These are phyloP conservation scores for Staphylotrichum longicolle DNA, from an alignment of 495 filamentous ascomycete species.

Conservation along the genomic window DNA sequence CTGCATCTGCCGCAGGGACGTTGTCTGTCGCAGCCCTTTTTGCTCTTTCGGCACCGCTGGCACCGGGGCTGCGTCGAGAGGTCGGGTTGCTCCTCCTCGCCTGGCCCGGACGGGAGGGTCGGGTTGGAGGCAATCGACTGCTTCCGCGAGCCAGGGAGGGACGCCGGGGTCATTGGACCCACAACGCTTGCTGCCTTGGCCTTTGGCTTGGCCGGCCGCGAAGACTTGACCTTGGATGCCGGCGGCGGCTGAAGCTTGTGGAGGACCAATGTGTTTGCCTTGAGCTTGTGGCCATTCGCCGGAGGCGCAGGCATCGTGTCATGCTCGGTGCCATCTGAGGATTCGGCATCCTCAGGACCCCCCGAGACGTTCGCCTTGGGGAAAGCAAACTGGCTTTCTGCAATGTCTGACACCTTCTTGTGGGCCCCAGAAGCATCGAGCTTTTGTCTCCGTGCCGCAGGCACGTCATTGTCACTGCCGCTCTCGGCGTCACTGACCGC, in stretches of 20 bases:
- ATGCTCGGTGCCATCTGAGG: conserved; percentile 49
- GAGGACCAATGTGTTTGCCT: conserved; percentile 33
- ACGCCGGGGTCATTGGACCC: conserved; percentile 67
- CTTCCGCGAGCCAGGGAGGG: conserved; percentile 72
- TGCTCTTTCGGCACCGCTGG: conserved; percentile 97
- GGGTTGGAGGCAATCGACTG: conserved; percentile 71
- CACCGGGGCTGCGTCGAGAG: conserved; percentile 92
- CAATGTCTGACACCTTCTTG: conserved; percentile 54
- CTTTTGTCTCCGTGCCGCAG: conserved; percentile 59
- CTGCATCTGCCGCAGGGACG: conserved; percentile 92
- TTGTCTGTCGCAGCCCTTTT: conserved; percentile 97
- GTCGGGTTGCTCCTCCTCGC: conserved; percentile 82
- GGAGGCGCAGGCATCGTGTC: conserved; percentile 38
- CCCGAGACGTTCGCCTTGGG: conserved; percentile 69
- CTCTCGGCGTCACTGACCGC: conserved; percentile 78
- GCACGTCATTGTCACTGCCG: conserved; percentile 68
- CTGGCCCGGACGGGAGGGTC: conserved; percentile 59
- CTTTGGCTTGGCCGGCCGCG: conserved; percentile 56
- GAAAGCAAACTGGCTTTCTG: conserved; percentile 59
- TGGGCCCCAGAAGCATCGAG: conserved; percentile 50
- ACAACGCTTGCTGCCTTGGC: conserved; percentile 46
- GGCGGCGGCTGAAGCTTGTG: conserved; percentile 34
- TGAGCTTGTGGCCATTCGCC: conserved; percentile 44
- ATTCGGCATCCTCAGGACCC: conserved; percentile 69
- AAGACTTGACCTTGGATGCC: conserved; percentile 36